These are phyloP conservation scores for Emericellopsis cladophorae DNA, from an alignment of 2,329 filamentous ascomycete genomes.

Conservation along the genomic window DNA sequence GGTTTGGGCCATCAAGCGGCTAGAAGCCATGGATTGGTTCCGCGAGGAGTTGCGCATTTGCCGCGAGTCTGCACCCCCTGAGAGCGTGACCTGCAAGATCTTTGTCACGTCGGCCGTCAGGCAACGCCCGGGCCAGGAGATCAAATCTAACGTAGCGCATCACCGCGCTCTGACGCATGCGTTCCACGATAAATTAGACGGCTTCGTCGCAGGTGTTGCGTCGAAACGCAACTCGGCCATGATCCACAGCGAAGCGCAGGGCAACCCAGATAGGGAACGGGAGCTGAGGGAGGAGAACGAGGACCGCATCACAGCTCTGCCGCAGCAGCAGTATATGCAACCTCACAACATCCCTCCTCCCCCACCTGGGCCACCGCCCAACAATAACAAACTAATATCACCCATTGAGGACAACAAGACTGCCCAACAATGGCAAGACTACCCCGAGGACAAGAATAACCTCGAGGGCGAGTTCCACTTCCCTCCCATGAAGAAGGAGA, in stretches of 20 bases:
- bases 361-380: conserved; percentile 14
- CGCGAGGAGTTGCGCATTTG: conserved; percentile 88
- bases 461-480: conserved; percentile 38
- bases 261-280: conserved; percentile 65
- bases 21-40: conserved; percentile 97
- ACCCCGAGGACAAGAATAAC: conserved; percentile 14
- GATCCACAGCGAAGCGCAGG: conserved; percentile 70
- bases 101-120: conserved; percentile 66
- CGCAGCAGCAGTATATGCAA: conserved; percentile 52
- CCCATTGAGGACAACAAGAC: conserved; percentile 32
- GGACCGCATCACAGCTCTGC: conserved; percentile 72
- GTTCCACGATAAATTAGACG: conserved; percentile 79
- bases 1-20: conserved; percentile 83
- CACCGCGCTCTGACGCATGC: conserved; percentile 55
- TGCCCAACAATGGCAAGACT: conserved; percentile 33
- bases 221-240: conserved; percentile 76
- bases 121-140: conserved; percentile 18
- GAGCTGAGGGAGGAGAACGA: conserved; percentile 73
- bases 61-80: conserved; percentile 75
- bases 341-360: conserved; percentile 23
- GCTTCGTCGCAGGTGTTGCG: conserved; percentile 75
- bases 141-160: conserved; percentile 12
- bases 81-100: conserved; percentile 86
- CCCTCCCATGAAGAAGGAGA: conserved; percentile 35
- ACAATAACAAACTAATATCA: conserved; percentile 10